These are phyloP conservation scores for Eutrema heterophyllum DNA, from an alignment of 345 rosid genomes.

Conservation along the genomic window DNA sequence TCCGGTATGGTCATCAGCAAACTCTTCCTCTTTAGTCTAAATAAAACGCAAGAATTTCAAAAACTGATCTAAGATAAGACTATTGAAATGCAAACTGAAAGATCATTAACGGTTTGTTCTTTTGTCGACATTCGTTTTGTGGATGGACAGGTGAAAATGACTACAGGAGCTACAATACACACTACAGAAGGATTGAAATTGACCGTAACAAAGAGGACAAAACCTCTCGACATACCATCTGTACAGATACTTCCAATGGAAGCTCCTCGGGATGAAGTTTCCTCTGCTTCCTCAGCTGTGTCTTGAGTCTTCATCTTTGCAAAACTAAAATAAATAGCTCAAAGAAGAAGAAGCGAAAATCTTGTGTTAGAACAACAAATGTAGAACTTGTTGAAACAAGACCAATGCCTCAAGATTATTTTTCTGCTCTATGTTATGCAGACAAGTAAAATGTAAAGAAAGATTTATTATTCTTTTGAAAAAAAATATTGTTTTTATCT, in stretches of 20 bases:
- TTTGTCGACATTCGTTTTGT: not conserved
- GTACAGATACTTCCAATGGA: conserved; percentile 36
- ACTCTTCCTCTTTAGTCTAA: not conserved
- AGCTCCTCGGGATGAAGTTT: conserved; percentile 47
- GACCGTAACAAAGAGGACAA: conserved; percentile 57
- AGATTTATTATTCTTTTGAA: not conserved
- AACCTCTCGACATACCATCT: conserved; percentile 44
- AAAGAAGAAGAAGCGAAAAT: not conserved
- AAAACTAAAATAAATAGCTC: not conserved
- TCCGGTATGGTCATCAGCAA: conserved; percentile 46
- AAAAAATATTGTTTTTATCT: not conserved
- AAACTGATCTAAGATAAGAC: not conserved
- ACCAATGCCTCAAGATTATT: conserved; percentile 1
- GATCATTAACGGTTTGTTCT: not conserved
- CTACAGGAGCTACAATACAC: conserved; percentile 96
- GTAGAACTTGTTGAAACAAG: not conserved
- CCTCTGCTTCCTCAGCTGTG: conserved; percentile 50
- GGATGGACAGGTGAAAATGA: conserved; percentile 69
- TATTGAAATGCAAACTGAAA: not conserved
- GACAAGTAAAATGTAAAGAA: not conserved
- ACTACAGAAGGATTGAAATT: conserved; percentile 74
- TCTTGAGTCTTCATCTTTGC: conserved; percentile 21
- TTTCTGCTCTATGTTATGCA: conserved; percentile 13
- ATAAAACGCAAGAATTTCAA: not conserved
- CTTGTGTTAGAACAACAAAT: conserved; percentile 3